phyloP scores from a whole-genome alignment of 139 green algal species.

The Auxenochlorella protothecoides region DNA sequence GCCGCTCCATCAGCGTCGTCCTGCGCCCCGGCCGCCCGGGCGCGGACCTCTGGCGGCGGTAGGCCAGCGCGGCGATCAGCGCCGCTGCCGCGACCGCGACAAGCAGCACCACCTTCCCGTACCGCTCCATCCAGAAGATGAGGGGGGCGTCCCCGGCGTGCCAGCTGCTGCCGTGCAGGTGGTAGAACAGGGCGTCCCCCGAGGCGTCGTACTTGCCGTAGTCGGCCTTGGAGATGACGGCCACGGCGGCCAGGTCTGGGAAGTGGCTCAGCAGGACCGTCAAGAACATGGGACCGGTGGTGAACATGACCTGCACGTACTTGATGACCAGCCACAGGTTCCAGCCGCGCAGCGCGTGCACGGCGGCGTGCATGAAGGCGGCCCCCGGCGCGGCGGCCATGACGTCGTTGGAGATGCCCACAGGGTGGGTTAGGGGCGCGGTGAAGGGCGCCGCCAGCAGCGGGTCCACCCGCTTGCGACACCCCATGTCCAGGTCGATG shows the following conservation, averaged over 20 bases:
- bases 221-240: conserved; percentile 20
- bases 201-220: conserved; percentile 44
- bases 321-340: conserved; percentile 39
- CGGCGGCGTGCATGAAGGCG: conserved; percentile 16
- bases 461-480: conserved; percentile 29
- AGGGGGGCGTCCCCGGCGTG: conserved; percentile 34
- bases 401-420: conserved; percentile 46
- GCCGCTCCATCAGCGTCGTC: too few species aligned
- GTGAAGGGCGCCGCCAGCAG: conserved; percentile 29
- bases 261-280: conserved; percentile 18
- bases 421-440: conserved; percentile 34
- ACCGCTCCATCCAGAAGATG: conserved; percentile 35
- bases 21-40: too few species aligned
- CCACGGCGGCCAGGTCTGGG: conserved; percentile 5
- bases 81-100: too few species aligned
- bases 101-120: conserved; percentile 2
- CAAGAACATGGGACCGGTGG: conserved; percentile 48
- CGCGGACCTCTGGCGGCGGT: too few species aligned
- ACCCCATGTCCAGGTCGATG: conserved; percentile 45
- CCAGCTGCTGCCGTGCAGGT: conserved; percentile 41
- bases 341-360: conserved; percentile 16
- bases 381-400: conserved; percentile 19
- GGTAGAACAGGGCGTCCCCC: conserved; percentile 19
- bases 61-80: too few species aligned
- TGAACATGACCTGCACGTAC: conserved; percentile 53